These are phyloP conservation scores for Pythium rishiriense DNA, from an alignment of 352 stramenopile genomes.

Conservation along the genomic window DNA sequence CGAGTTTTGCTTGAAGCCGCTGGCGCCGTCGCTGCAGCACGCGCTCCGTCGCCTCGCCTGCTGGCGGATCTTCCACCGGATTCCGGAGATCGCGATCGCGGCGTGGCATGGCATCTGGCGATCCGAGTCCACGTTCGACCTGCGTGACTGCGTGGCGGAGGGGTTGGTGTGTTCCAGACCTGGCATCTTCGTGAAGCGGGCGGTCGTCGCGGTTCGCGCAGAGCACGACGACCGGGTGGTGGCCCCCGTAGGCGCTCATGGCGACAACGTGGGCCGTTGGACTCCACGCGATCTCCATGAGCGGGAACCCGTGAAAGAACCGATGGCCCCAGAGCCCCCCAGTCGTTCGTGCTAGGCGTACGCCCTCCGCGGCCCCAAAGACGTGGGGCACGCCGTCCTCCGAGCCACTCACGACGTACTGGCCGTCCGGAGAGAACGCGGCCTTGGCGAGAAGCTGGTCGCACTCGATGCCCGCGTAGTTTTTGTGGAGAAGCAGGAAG, in stretches of 20 bases:
- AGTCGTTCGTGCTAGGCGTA: conserved; percentile 32
- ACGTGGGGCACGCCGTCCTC: conserved; percentile 63
- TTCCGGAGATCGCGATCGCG: neutral
- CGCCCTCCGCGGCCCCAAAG: conserved; percentile 54
- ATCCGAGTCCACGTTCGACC: neutral
- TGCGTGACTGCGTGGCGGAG: neutral
- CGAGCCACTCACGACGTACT: conserved; percentile 56
- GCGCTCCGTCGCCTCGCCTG: conserved; percentile 38
- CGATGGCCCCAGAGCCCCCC: conserved; percentile 49
- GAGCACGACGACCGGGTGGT: conserved; percentile 63
- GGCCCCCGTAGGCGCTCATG: conserved; percentile 60
- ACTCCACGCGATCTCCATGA: conserved; percentile 66
- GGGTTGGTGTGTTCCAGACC: neutral
- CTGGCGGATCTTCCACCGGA: neutral
- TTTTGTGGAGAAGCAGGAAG: conserved; percentile 74
- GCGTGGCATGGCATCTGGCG: neutral
- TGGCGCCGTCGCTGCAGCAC: conserved; percentile 45
- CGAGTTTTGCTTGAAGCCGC: conserved; percentile 48
- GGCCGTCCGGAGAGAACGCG: conserved; percentile 64
- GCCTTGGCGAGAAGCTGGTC: conserved; percentile 50
- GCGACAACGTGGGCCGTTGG: conserved; percentile 61
- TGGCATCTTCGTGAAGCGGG: neutral
- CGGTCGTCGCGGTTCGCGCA: conserved; percentile 47
- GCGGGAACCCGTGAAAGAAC: conserved; percentile 54
- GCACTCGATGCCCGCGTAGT: conserved; percentile 51